These are phyloP conservation scores for Leccinum pellstonianum DNA, from an alignment of 768 basidiomycete species.

Conservation along the genomic window DNA sequence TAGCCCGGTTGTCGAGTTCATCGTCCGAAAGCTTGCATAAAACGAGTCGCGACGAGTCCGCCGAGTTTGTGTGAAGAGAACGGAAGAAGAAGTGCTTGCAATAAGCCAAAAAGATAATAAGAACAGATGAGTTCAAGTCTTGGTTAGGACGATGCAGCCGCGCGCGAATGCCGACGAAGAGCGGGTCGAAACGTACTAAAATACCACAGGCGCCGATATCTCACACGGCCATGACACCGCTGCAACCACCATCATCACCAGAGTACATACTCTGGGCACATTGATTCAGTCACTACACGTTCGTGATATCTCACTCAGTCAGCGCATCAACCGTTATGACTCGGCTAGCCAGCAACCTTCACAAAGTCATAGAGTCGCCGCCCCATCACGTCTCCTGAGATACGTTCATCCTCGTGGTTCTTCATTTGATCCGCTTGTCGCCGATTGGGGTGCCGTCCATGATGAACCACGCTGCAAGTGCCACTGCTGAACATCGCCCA, in stretches of 20 bases:
- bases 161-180: slow-evolving; percentile 1
- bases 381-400: slow-evolving; percentile 7
- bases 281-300: neutral
- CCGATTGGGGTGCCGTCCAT: slow-evolving; percentile 3
- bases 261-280: neutral
- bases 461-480: slow-evolving; percentile 7
- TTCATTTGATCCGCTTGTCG: slow-evolving; percentile 19
- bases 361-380: neutral
- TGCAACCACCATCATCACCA: neutral
- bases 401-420: slow-evolving; percentile 15
- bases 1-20: slow-evolving; percentile 54
- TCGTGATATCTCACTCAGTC: neutral
- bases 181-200: slow-evolving; percentile 12
- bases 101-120: neutral
- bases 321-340: no score
- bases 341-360: neutral
- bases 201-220: neutral
- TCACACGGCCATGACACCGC: neutral
- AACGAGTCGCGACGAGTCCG: neutral
- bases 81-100: slow-evolving; percentile 2
- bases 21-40: slow-evolving; percentile 30
- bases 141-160: slow-evolving; percentile 8
- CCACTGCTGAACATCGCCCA: neutral
- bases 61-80: slow-evolving; percentile 3
- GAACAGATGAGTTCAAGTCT: neutral